phyloP scores from a whole-genome alignment of 129 eudicot species.

The Lactuca saligna region DNA sequence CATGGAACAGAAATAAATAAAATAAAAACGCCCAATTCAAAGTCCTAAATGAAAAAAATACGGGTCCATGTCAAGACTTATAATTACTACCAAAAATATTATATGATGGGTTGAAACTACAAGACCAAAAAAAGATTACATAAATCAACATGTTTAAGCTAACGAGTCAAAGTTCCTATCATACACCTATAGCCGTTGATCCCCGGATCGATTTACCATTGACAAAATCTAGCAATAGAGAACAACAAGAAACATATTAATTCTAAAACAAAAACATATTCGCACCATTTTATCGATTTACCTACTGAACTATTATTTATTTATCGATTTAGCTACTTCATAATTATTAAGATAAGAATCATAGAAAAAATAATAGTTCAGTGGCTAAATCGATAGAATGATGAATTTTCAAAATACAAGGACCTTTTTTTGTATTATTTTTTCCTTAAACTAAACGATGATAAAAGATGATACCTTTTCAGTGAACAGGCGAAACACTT shows the following conservation, averaged over 20 bases:
- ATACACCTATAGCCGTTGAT: conserved; percentile 1
- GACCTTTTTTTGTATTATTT: too few species aligned
- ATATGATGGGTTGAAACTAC: not conserved
- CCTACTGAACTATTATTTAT: not conserved
- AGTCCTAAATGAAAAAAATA: too few species aligned
- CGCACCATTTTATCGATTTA: too few species aligned
- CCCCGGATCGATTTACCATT: conserved; percentile 17
- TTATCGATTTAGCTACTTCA: too few species aligned
- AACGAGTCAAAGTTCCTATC: conserved; percentile 9
- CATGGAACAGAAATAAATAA: too few species aligned
- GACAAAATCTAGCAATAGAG: conserved; percentile 41
- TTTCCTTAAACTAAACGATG: not conserved
- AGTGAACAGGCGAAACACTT: conserved; percentile 54
- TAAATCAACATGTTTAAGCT: conserved; percentile 8
- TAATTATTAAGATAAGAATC: not conserved
- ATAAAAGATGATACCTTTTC: conserved; percentile 55
- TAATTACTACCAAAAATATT: not conserved
- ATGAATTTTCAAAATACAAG: too few species aligned
- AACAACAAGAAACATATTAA: conserved; percentile 17
- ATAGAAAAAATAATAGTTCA: too few species aligned
- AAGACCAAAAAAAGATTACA: conserved; percentile 8
- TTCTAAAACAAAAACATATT: not conserved
- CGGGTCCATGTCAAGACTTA: too few species aligned
- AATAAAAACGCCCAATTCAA: too few species aligned
- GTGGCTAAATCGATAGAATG: too few species aligned